Percentiles rank a stretch among this genome's conserved stretches.
Evolutionary conservation across 2,329 filamentous ascomycete species (phyloP).

Genomic region (Dactylellina haptotyla): DNA sequence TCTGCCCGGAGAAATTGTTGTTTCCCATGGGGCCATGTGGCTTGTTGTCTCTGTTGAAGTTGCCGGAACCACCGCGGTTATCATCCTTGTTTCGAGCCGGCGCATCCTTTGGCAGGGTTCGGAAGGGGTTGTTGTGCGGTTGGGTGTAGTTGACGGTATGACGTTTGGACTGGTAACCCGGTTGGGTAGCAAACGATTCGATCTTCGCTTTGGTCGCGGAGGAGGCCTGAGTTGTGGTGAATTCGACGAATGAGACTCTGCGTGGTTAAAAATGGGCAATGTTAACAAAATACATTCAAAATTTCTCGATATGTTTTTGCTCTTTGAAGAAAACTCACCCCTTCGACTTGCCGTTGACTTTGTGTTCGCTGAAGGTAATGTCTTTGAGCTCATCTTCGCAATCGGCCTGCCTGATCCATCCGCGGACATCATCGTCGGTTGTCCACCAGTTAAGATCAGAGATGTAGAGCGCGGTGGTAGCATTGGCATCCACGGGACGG

Average conservation of each 20-base stretch:
- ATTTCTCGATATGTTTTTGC: neutral
- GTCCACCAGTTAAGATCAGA: conserved; percentile 97
- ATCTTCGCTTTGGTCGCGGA: conserved; percentile 85
- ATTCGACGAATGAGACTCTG: conserved; percentile 83
- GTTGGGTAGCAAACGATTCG: conserved; percentile 70
- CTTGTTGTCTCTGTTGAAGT: conserved; percentile 62
- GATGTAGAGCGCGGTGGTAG: conserved; percentile 79
- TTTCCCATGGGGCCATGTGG: conserved; percentile 59
- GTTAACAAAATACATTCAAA: too few relatives aligned
- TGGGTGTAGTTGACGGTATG: conserved; percentile 78
- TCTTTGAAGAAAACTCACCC: conserved; percentile 70
- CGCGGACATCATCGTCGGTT: conserved; percentile 91
- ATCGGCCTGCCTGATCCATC: conserved; percentile 81
- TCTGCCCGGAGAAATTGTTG: conserved; percentile 61
- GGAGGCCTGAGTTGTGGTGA: conserved; percentile 82
- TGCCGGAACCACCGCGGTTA: conserved; percentile 61
- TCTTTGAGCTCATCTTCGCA: conserved; percentile 88
- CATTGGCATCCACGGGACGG: conserved; percentile 69
- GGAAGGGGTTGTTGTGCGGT: conserved; percentile 84
- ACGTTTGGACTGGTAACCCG: conserved; percentile 71
- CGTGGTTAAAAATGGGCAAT: conserved; percentile 10
- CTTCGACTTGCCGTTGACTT: conserved; percentile 98
- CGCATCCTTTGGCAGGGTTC: conserved; percentile 87
- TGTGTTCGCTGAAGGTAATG: conserved; percentile 96
- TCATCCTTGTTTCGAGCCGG: conserved; percentile 73